These are phyloP conservation scores for Harringtonia aguacate DNA, from an alignment of 2,329 filamentous ascomycete species.

Conservation along the genomic window DNA sequence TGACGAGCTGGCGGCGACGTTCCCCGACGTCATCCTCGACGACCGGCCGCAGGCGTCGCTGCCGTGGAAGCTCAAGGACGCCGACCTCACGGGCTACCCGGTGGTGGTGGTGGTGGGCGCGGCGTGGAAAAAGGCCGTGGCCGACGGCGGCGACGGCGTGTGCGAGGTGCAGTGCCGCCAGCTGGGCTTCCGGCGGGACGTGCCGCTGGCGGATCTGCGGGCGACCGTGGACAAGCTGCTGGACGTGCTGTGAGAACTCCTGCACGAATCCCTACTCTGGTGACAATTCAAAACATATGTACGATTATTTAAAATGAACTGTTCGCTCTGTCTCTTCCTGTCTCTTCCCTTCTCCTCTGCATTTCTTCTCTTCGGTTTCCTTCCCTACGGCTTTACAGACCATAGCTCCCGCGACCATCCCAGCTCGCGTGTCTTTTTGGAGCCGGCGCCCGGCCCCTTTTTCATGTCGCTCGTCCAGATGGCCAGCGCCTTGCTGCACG, in stretches of 20 bases:
- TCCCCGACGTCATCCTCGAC: constrained; percentile 60
- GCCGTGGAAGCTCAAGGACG: constrained; percentile 82
- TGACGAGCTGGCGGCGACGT: constrained; percentile 38
- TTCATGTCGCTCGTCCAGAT: constrained; percentile 42
- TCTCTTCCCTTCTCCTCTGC: no score
- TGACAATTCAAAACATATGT: no score
- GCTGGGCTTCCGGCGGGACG: constrained; percentile 49
- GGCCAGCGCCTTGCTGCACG: constrained; percentile 62
- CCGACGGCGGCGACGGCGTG: constrained; percentile 10
- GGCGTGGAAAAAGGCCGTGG: constrained; percentile 51
- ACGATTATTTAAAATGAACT: no score
- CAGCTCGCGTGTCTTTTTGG: constrained; percentile 49
- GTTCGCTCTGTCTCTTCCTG: no score
- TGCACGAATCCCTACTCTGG: no score
- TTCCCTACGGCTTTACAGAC: constrained; percentile 38
- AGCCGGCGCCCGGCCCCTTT: constrained; percentile 34
- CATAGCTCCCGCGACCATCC: constrained; percentile 55
- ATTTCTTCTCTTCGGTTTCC: no score
- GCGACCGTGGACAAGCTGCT: constrained; percentile 36
- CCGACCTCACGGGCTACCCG: constrained; percentile 81
- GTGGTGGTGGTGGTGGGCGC: constrained; percentile 71
- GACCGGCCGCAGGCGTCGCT: constrained; percentile 59
- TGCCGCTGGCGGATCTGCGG: constrained; percentile 39
- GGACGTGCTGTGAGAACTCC: constrained; percentile 41
- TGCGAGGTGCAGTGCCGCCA: constrained; percentile 73